These are phyloP conservation scores for Ganoderma leucocontextum DNA, from an alignment of 1,284 basidiomycete genomes.

Conservation along the genomic window DNA sequence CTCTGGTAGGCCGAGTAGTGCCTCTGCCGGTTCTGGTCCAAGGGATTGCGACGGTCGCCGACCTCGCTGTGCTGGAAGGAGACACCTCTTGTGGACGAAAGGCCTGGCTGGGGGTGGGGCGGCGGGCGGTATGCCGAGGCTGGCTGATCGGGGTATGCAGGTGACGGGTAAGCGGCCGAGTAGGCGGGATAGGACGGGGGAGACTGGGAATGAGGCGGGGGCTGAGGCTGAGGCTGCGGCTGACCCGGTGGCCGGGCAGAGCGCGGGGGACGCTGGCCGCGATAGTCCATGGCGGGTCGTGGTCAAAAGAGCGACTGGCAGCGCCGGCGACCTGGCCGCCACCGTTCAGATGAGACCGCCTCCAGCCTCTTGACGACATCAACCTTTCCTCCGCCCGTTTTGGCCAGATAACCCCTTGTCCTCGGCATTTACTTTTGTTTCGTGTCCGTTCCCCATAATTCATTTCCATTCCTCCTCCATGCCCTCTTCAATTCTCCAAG, in stretches of 20 bases:
- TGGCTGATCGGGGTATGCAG: slow-evolving; percentile 40
- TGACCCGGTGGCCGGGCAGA: slow-evolving; percentile 45
- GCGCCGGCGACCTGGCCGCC: slow-evolving; percentile 38
- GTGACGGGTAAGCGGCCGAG: slow-evolving; percentile 33
- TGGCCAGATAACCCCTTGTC: slow-evolving; percentile 14
- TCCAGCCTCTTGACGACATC: slow-evolving; percentile 24
- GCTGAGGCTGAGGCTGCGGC: slow-evolving; percentile 29
- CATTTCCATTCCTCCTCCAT: background rate
- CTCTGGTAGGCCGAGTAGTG: slow-evolving; percentile 65
- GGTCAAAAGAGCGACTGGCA: slow-evolving; percentile 28
- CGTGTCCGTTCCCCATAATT: background rate
- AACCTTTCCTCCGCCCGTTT: slow-evolving; percentile 11
- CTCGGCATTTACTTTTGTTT: background rate
- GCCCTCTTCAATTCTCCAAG: background rate
- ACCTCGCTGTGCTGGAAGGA: slow-evolving; percentile 74
- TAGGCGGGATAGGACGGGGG: slow-evolving; percentile 29
- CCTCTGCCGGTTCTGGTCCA: slow-evolving; percentile 59
- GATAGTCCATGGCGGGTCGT: slow-evolving; percentile 42
- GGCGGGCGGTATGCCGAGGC: slow-evolving; percentile 37
- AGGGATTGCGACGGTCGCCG: slow-evolving; percentile 65
- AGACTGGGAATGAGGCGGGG: slow-evolving; percentile 39
- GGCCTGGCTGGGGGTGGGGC: slow-evolving; percentile 12
- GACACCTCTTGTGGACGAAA: slow-evolving; percentile 49
- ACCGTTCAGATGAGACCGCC: slow-evolving; percentile 21
- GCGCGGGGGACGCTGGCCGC: slow-evolving; percentile 51